Evolutionary conservation across 306 rosid species (phyloP).

Genomic region (Trichosanthes cucumerina): DNA sequence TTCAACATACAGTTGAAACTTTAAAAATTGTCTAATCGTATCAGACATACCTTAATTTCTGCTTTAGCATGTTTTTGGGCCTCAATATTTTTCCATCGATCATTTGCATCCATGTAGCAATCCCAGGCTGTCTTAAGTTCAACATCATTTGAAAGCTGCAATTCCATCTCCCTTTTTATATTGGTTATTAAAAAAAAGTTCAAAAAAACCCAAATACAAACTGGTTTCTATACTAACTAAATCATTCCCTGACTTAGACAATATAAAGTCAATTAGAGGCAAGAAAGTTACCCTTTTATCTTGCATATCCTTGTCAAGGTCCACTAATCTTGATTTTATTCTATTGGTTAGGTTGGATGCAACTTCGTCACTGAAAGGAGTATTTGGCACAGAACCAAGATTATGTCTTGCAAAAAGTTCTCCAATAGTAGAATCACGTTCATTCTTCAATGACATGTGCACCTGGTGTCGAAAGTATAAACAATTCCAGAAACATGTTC

Average conservation of each 20-base stretch:
- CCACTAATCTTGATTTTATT: conserved; percentile 51
- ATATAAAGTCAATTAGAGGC: not conserved
- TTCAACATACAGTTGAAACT: not conserved
- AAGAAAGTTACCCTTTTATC: conserved; percentile 54
- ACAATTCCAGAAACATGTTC: conserved; percentile 16
- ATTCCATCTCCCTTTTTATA: conserved; percentile 12
- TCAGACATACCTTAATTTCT: conserved; percentile 49
- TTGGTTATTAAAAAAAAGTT: not conserved
- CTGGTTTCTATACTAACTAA: not conserved
- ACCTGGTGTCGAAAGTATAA: conserved; percentile 46
- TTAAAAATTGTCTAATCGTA: not conserved
- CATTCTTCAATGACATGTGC: conserved; percentile 54
- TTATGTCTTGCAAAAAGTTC: conserved; percentile 42
- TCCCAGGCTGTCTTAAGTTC: conserved; percentile 62
- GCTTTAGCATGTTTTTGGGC: conserved; percentile 54
- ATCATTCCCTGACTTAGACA: not conserved
- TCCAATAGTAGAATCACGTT: conserved; percentile 64
- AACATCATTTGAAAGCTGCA: conserved; percentile 50
- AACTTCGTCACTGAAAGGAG: conserved; percentile 57
- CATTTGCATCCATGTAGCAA: conserved; percentile 54
- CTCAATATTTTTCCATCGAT: conserved; percentile 44
- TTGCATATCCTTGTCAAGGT: conserved; percentile 63
- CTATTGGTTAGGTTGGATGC: conserved; percentile 53
- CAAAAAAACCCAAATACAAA: not conserved
- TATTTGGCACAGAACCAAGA: conserved; percentile 61